These are phyloP conservation scores for Fusarium bactridioides DNA, from an alignment of 2,329 filamentous ascomycete species.

Conservation along the genomic window DNA sequence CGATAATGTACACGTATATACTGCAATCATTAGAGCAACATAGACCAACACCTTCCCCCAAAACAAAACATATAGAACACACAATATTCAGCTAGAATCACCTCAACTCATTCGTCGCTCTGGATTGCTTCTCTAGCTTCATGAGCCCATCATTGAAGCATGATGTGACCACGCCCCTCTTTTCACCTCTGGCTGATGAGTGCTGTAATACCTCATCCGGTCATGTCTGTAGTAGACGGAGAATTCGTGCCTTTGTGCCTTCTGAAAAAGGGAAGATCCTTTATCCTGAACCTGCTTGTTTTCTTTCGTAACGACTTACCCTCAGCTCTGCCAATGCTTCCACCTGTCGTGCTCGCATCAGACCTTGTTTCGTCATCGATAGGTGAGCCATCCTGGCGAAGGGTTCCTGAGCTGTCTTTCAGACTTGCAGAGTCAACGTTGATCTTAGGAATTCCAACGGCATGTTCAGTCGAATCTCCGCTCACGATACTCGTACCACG, in stretches of 20 bases:
- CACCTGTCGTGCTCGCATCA: slow-evolving; percentile 45
- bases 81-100: slow-evolving; percentile 5
- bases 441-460: slow-evolving; percentile 52
- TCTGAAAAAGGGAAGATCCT: slow-evolving; percentile 64
- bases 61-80: slow-evolving; percentile 16
- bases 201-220: slow-evolving; percentile 39
- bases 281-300: slow-evolving; percentile 70
- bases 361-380: slow-evolving; percentile 46
- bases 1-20: slow-evolving; percentile 42
- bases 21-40: slow-evolving; percentile 24
- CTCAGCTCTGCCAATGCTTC: slow-evolving; percentile 57
- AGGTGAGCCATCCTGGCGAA: slow-evolving; percentile 34
- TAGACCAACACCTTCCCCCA: slow-evolving; percentile 13
- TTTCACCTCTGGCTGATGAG: slow-evolving; percentile 18
- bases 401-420: slow-evolving; percentile 42
- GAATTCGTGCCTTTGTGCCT: slow-evolving; percentile 56
- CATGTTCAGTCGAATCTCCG: slow-evolving; percentile 63
- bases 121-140: not conserved
- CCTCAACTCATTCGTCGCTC: not conserved
- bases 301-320: slow-evolving; percentile 66
- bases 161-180: not conserved
- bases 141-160: not conserved
- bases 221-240: slow-evolving; percentile 46
- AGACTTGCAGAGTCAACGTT: slow-evolving; percentile 51
- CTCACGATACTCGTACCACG: slow-evolving; percentile 72